Evolutionary conservation across 495 filamentous ascomycete species (phyloP), one percentile per base, ranked within the genome.

Genomic region (Podospora australis): DNA sequence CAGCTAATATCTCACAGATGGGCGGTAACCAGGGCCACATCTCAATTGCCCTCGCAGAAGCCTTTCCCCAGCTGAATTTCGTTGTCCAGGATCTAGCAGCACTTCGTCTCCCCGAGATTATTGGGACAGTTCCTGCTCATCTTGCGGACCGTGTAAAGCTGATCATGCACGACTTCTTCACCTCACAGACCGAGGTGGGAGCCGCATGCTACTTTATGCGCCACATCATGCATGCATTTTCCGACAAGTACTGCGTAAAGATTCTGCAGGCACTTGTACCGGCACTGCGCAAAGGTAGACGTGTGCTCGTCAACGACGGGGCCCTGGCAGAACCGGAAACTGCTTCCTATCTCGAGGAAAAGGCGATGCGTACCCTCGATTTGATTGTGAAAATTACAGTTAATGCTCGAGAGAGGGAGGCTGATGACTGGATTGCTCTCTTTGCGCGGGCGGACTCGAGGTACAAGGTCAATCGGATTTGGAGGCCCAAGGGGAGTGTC

Each of bases 211-310:
- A 78, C 48, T 56, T 79, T 39, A 72, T 74, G 46, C 72, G 77
- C n/a, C 71, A 68, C 56, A 72, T 76, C 43, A 60, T 81, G 56
- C 78, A 79, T 47, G 71, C 78, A 52, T 75, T 77, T 61, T 66
- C 73, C 21, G 75, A 80, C 46, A 71, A 75, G 51, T 78, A 78
- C 53, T 66, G 63, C 4, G 44, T 71, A 5, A 67, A 71, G 47
- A 75, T 80, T 36, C 62, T 83, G 24, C 62, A 60, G 39, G 64
- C 67, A 6, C 55, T 81, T 24, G 70, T 75, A 19, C 74, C 75
- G 13, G 73, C 70, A 0, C 54, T 82, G 20, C 73, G 70, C 36
- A 58, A 60, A n/a, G 74, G 74, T 2, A 57, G 68, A 6, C 65
- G 55, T 41, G 56, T 78, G 3, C 54, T 77, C 48, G 64, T 74